Percentiles rank a stretch among this genome's conserved stretches.
Conservation (phyloP, 1,284 basidiomycete genomes). For the Erythrobasidium hasegawianum region DNA sequence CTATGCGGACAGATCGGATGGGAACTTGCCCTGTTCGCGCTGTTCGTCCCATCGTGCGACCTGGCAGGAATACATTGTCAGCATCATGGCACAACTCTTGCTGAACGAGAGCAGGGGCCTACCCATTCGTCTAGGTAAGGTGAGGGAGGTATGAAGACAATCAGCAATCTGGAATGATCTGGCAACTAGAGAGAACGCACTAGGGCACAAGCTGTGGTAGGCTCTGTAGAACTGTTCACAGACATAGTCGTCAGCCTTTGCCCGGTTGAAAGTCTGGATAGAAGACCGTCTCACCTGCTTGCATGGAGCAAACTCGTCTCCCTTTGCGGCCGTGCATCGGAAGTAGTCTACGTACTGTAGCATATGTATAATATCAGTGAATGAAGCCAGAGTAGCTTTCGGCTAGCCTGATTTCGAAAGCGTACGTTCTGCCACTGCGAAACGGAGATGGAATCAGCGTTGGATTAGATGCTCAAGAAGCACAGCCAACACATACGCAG, state of each 20-base stretch:
- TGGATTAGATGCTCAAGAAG: conserved; percentile 5
- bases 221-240: conserved; percentile 77
- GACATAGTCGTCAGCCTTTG: background rate
- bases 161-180: background rate
- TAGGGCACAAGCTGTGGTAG: conserved; percentile 96
- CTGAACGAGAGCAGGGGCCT: conserved; percentile 44
- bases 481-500: conserved; percentile 60
- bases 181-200: conserved; percentile 55
- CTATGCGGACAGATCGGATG: conserved; percentile 47
- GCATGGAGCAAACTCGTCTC: conserved; percentile 95
- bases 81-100: conserved; percentile 34
- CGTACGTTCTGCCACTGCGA: conserved; percentile 65
- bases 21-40: conserved; percentile 86
- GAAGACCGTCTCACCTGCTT: conserved; percentile 56
- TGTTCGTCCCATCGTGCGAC: conserved; percentile 85
- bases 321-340: conserved; percentile 86
- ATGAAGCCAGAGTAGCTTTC: background rate
- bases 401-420: background rate
- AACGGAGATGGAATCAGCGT: background rate
- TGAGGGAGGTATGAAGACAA: background rate
- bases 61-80: conserved; percentile 52
- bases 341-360: conserved; percentile 36
- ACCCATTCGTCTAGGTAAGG: conserved; percentile 72
- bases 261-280: too few relatives aligned
- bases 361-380: background rate